Base-by-base conservation (phyloP, 371 early-diverging fungal species). In the Mucor circinelloides region DNA sequence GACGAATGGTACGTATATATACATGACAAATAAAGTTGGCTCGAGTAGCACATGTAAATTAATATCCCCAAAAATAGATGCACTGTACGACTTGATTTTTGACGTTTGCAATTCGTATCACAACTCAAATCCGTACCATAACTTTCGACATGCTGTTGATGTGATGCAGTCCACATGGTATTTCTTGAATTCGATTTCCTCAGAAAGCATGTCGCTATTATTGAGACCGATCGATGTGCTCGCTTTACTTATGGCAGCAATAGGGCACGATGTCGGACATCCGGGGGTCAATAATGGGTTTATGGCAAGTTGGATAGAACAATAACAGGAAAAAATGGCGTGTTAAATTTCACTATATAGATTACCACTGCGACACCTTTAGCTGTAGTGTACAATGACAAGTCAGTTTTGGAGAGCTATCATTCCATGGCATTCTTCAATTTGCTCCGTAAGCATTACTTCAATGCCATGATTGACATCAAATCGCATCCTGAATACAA, bases 361-460 rank as follows among this genome's bases (percentile, higher is more conserved):
- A 83, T 93, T 56, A 86, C 91, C 13, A 89, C 92, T 0, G 81
- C 83, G 23, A 89, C 94, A 25, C 94, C 91, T 44, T 80, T 93
- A 58, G 97, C 98, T 7, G 75, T 92, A 54, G 74, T 96, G 13
- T 97, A 96, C 86, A 95, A 96, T 75, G 96, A 96, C 81, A 86
- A 87, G 62, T 92, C 95, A 2, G 93, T 96, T 3, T 87, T 98
- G 13, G 98, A 98, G 76, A 95, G 93, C 79, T 94, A 94, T 77
- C 98, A 98, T 75, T 89, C 91, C 7, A 89, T 93, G 72, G 83
- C 93, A 7, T 85, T 95, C 44, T 94, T 94, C 72, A 86, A 89
- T 65, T 73, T 97, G 1, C 84, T 98, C 79, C 80, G 85, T 44
- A 85, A 84, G 44, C 82, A 86, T 64, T 84, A 81, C 15, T 78